A percentile compares a stretch with the other conserved stretches of the same genome.
Conservation (phyloP, 345 rosid species). For the Citrus sinensis region DVS_A1.0 CM039166.1:23461001-23461500, state of each 20-base stretch:
- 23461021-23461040: slow-evolving; percentile 34
- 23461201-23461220: slow-evolving; percentile 58
- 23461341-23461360: slow-evolving; percentile 49
- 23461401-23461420: background rate
- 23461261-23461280: slow-evolving; percentile 47
- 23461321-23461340: slow-evolving; percentile 40
- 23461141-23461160: slow-evolving; percentile 30
- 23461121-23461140: background rate
- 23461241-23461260: slow-evolving; percentile 36
- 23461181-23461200: slow-evolving; percentile 58
- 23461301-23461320: slow-evolving; percentile 39
- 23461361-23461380: slow-evolving; percentile 31
- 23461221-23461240: slow-evolving; percentile 52
- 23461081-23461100: background rate
- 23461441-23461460: background rate
- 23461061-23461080: background rate
- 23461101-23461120: background rate
- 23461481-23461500: slow-evolving; percentile 32
- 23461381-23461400: background rate
- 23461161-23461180: slow-evolving; percentile 71
- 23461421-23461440: background rate
- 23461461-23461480: background rate
- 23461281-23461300: slow-evolving; percentile 48
- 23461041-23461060: slow-evolving; percentile 29
- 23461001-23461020: slow-evolving; percentile 27